Percentiles rank a stretch among this genome's conserved stretches.
Conservation (phyloP, 2,329 filamentous ascomycete genomes). For the Aulographum hederae region DNA sequence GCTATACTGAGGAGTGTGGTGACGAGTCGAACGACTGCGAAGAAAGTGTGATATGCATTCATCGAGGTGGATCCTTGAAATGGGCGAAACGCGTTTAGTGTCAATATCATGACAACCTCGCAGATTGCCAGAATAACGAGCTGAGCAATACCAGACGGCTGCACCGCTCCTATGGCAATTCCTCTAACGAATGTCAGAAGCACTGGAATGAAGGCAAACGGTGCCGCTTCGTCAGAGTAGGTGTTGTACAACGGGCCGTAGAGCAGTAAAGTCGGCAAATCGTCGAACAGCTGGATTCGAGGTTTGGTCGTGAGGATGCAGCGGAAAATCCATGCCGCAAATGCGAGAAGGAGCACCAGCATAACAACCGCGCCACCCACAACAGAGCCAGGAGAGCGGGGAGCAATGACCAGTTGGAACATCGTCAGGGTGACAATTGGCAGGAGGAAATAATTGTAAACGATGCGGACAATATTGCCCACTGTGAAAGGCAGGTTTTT, state of each 20-base stretch:
- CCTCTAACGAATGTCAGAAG: conserved; percentile 72
- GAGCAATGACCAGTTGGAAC: conserved; percentile 72
- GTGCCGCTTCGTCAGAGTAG: conserved; percentile 80
- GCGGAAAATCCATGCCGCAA: conserved; percentile 61
- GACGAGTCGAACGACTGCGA: conserved; percentile 58
- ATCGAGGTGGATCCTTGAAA: conserved; percentile 87
- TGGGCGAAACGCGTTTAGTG: conserved; percentile 74
- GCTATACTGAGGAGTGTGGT: conserved; percentile 36
- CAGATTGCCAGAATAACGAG: conserved; percentile 84
- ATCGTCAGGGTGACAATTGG: conserved; percentile 75
- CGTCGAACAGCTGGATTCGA: conserved; percentile 78
- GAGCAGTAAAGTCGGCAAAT: conserved; percentile 70
- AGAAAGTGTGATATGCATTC: conserved; percentile 87
- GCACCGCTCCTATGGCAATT: conserved; percentile 79
- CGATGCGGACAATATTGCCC: conserved; percentile 48
- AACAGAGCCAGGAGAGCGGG: conserved; percentile 46
- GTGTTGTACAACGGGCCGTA: conserved; percentile 96
- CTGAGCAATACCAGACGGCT: conserved; percentile 84
- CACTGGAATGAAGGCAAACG: conserved; percentile 76
- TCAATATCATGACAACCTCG: conserved; percentile 78
- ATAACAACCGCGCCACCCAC: conserved; percentile 61
- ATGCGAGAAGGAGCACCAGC: conserved; percentile 52
- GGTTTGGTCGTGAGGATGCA: conserved; percentile 68
- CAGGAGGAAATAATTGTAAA: conserved; percentile 83
- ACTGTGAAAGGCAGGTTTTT: conserved; percentile 75